phyloP scores from a whole-genome alignment of 495 filamentous ascomycete species.

The Cryomyces minteri region DNA sequence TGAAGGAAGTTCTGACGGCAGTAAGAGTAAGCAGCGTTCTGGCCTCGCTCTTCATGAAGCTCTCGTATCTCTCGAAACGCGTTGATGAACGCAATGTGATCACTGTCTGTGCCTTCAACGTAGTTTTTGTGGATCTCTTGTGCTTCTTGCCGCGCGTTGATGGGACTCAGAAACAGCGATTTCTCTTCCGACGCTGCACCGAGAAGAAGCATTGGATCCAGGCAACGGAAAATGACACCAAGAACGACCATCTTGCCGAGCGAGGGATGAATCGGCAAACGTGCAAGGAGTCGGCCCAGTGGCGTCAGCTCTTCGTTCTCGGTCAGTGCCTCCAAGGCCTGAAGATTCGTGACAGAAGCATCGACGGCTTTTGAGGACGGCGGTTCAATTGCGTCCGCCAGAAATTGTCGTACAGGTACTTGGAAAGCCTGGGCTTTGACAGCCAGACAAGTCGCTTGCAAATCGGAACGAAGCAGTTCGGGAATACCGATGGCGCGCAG shows the following conservation, averaged over 20 bases:
- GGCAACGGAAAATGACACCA: slow-evolving; percentile 39
- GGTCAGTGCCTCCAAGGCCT: slow-evolving; percentile 29
- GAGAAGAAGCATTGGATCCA: slow-evolving; percentile 39
- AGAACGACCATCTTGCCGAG: slow-evolving; percentile 40
- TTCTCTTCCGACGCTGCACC: slow-evolving; percentile 23
- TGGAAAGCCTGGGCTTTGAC: slow-evolving; percentile 28
- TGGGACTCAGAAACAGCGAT: slow-evolving; percentile 25
- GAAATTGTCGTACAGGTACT: slow-evolving; percentile 26
- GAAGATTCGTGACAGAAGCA: slow-evolving; percentile 26
- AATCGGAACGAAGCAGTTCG: slow-evolving; percentile 29
- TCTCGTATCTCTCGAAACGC: slow-evolving; percentile 28
- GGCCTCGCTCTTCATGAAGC: slow-evolving; percentile 3
- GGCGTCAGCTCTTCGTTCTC: slow-evolving; percentile 30
- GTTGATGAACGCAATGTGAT: slow-evolving; percentile 34
- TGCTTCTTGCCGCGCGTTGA: slow-evolving; percentile 16
- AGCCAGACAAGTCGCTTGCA: slow-evolving; percentile 31
- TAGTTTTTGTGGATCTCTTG: slow-evolving; percentile 20
- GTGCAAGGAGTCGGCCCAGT: slow-evolving; percentile 29
- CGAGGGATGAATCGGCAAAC: slow-evolving; percentile 29
- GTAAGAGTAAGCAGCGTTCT: background rate
- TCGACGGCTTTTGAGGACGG: slow-evolving; percentile 26
- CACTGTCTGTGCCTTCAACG: slow-evolving; percentile 24
- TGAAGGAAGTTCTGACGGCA: slow-evolving; percentile 20
- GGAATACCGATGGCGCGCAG: slow-evolving; percentile 28
- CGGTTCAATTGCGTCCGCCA: slow-evolving; percentile 33